A percentile compares a stretch with the other conserved stretches of the same genome.
These are phyloP conservation scores for Penicillium robsamsonii DNA, from an alignment of 495 filamentous ascomycete genomes.

Conservation along the genomic window DNA sequence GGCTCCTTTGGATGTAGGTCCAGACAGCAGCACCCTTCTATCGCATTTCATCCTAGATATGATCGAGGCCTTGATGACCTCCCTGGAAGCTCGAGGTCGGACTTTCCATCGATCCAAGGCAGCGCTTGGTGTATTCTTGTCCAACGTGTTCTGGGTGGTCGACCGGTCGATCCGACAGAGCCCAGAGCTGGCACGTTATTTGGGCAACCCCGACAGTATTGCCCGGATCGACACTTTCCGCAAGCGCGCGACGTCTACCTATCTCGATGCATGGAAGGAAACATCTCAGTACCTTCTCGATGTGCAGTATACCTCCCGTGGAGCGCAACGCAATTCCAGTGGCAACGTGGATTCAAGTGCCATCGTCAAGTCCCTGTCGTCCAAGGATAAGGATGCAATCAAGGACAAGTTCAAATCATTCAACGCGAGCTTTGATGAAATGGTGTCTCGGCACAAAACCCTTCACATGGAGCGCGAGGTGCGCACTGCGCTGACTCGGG, in stretches of 20 bases:
- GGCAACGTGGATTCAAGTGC: constrained; percentile 68
- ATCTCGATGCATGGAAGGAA: constrained; percentile 87
- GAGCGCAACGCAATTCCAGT: constrained; percentile 63
- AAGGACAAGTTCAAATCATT: constrained; percentile 95
- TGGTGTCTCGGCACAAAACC: constrained; percentile 74
- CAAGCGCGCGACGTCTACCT: constrained; percentile 78
- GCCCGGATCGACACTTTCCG: constrained; percentile 75
- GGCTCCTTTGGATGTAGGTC: constrained; percentile 78
- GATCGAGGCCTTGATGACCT: constrained; percentile 72
- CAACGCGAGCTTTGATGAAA: constrained; percentile 86
- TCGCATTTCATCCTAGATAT: constrained; percentile 83
- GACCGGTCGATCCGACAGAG: constrained; percentile 79
- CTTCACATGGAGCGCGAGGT: constrained; percentile 89
- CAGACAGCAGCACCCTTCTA: constrained; percentile 85
- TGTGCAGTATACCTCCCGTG: constrained; percentile 82
- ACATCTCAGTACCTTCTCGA: constrained; percentile 82
- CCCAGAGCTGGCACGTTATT: constrained; percentile 68
- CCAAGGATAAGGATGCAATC: constrained; percentile 90
- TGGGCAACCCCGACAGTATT: constrained; percentile 60
- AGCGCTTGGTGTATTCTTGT: constrained; percentile 82
- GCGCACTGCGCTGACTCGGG: constrained; percentile 67
- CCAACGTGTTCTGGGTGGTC: constrained; percentile 82
- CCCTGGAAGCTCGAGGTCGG: constrained; percentile 75
- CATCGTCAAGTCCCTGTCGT: constrained; percentile 76
- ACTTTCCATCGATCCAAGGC: constrained; percentile 73